Base-by-base conservation (phyloP, 1,284 basidiomycete species). In the Hymenochaete sp. region DNA sequence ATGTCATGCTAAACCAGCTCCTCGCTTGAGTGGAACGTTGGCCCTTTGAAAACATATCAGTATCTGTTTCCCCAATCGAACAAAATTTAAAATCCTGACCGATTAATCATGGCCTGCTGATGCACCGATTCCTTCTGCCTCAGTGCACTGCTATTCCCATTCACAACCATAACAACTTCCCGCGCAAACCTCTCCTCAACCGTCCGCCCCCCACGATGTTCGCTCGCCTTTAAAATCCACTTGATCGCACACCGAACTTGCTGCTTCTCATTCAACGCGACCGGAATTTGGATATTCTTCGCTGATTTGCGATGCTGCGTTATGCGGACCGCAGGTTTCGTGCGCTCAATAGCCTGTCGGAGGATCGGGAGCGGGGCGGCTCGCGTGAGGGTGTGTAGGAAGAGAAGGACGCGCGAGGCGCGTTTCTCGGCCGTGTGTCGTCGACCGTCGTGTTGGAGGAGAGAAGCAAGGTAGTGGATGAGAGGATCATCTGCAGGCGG, bases 401-500 rank as follows among this genome's bases (percentile, higher is more conserved):
- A 70, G 13, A 82, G 64, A 19, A 93, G 73, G 49, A 78, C 80
- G 25, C 71, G 65, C 1, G 79, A 69, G 9, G 81, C 72, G 36
- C 67, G 67, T 33, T 70, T 72, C 2, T 75, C 64, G 0, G 88
- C 87, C 35, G 71, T 69, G 14, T 80, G 73, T 49, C 83, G 79
- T 51, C 79, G 70, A 18, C 90, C 90, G 59, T 84, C 63, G 37
- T 62, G 63, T 68, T 82, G 82, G 48, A 91, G 63, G 44, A 68
- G 62, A 16, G 79, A 80, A 1, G 85, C 73, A 46, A 92, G 66
- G 55, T 85, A 78, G 48, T 77, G 72, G 5, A 93, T 71, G 3
- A 90, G 68, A 0, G 89, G 90, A 61, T 92, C 88, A 43, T 75
- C 70, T 9, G 71, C 70, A 6, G 86, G 82, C 2, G 90, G 87